These are phyloP conservation scores for Centaurea solstitialis DNA, from an alignment of 129 eudicot species.

Conservation along the genomic window DNA sequence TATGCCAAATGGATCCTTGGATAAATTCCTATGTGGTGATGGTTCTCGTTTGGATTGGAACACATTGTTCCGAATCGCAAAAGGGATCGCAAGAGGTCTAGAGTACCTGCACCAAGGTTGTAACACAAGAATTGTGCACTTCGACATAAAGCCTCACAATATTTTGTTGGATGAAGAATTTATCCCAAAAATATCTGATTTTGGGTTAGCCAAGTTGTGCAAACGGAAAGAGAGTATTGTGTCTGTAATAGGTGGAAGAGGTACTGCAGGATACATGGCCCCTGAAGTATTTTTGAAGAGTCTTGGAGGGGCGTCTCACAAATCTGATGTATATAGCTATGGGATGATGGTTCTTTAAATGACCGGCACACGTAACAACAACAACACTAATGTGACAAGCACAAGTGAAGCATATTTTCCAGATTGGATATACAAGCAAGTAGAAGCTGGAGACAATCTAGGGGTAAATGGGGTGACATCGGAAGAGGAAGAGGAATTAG, in stretches of 20 bases:
- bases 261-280: conserved; percentile 41
- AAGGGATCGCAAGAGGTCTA: not conserved
- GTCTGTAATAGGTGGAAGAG: conserved; percentile 28
- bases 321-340: conserved; percentile 33
- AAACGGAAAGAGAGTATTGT: conserved; percentile 22
- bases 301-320: conserved; percentile 31
- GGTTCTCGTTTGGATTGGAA: conserved; percentile 33
- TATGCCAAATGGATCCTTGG: conserved; percentile 14
- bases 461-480: not conserved
- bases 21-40: not conserved
- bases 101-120: not conserved
- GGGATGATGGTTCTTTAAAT: conserved; percentile 6
- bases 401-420: not conserved
- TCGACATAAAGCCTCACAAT: conserved; percentile 1
- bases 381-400: not conserved
- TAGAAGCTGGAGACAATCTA: not conserved
- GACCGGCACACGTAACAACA: conserved; percentile 15
- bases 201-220: conserved; percentile 39
- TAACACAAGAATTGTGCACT: not conserved
- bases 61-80: not conserved
- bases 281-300: conserved; percentile 29
- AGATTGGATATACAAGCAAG: not conserved
- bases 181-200: conserved; percentile 33
- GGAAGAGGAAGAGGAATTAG: not conserved
- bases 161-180: conserved; percentile 1